Conservation (phyloP, 768 basidiomycete genomes). For the Boletus coccyginus region DNA sequence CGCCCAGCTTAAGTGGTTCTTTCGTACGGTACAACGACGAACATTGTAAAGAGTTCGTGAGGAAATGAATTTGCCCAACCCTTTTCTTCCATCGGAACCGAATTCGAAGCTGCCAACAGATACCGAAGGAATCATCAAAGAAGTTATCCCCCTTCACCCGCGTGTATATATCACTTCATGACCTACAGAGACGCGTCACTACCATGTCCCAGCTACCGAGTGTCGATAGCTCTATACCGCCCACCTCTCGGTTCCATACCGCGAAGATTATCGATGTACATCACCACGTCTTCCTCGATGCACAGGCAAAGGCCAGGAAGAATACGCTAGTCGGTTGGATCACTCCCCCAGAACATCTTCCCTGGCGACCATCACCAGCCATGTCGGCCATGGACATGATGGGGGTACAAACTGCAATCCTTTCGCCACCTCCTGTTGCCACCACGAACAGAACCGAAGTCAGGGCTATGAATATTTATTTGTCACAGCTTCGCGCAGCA, state of each 20-base stretch:
- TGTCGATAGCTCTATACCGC: not conserved
- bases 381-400: conserved; percentile 61
- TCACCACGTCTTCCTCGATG: conserved; percentile 67
- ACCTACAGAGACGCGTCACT: not conserved
- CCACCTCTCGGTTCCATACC: not conserved
- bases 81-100: conserved; percentile 13
- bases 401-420: conserved; percentile 56
- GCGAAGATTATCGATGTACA: conserved; percentile 58
- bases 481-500: conserved; percentile 45
- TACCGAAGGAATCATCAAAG: conserved; percentile 13
- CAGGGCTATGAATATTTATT: conserved; percentile 46
- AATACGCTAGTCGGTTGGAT: conserved; percentile 56
- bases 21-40: conserved; percentile 83
- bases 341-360: conserved; percentile 60
- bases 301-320: conserved; percentile 44
- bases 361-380: conserved; percentile 61
- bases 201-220: conserved; percentile 16
- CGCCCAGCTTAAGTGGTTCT: conserved; percentile 61
- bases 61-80: conserved; percentile 17
- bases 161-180: not conserved
- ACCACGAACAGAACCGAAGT: conserved; percentile 41
- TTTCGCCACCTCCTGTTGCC: conserved; percentile 62
- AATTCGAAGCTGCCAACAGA: conserved; percentile 13
- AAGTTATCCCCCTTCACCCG: conserved; percentile 1
- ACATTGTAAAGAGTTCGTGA: conserved; percentile 57